Percentiles rank a stretch among this genome's conserved stretches.
Evolutionary conservation across 352 stramenopile species (phyloP).

Genomic region (Aphanomyces astaci): DNA sequence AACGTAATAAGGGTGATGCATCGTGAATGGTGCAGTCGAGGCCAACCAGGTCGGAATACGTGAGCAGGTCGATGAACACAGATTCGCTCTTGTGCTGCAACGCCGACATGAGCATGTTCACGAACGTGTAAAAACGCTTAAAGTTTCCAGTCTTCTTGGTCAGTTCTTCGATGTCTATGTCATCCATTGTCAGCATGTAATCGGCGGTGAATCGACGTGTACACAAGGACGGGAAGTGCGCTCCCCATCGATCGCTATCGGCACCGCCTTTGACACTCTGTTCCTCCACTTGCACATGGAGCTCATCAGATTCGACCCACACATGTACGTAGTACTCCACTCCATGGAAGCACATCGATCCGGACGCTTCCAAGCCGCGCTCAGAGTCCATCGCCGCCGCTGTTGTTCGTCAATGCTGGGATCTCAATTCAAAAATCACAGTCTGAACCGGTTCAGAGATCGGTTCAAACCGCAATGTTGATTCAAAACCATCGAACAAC

Average conservation of each 20-base stretch:
- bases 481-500: background rate
- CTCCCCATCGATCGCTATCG: conserved; percentile 23
- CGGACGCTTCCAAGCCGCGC: conserved; percentile 41
- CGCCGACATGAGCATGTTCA: conserved; percentile 87
- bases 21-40: too few relatives aligned
- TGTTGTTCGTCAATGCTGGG: background rate
- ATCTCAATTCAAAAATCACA: background rate
- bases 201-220: background rate
- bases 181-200: background rate
- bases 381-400: background rate
- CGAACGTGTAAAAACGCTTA: conserved; percentile 88
- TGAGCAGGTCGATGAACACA: conserved; percentile 89
- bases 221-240: conserved; percentile 48
- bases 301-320: conserved; percentile 42
- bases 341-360: conserved; percentile 59
- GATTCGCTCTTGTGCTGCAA: conserved; percentile 62
- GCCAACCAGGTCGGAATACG: conserved; percentile 73
- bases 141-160: conserved; percentile 91
- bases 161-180: conserved; percentile 82
- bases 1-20: too few relatives aligned
- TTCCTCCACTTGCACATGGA: conserved; percentile 62
- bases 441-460: background rate
- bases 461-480: background rate
- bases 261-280: conserved; percentile 24
- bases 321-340: conserved; percentile 67